Percentiles rank a stretch among this genome's conserved stretches.
Conservation (phyloP, 2,329 filamentous ascomycete species). For the Cladosporium velox region DNA sequence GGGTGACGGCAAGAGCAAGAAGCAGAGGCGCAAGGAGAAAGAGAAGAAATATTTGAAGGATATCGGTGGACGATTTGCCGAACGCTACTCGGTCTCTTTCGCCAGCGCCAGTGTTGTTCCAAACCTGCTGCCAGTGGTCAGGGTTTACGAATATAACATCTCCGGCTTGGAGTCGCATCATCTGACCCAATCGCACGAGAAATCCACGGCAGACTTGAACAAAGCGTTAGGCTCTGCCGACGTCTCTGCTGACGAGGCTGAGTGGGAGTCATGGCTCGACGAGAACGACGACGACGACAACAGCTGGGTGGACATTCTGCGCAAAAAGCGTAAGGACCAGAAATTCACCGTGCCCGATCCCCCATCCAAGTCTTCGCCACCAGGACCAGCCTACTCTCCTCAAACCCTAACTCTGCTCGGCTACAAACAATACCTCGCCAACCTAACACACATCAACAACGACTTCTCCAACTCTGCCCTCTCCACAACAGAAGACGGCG, state of each 20-base stretch:
- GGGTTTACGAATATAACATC: slow-evolving; percentile 89
- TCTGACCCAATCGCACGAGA: slow-evolving; percentile 14
- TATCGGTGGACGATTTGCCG: slow-evolving; percentile 78
- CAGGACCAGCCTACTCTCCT: slow-evolving; percentile 86
- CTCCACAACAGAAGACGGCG: slow-evolving; percentile 24
- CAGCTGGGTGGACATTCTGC: slow-evolving; percentile 45
- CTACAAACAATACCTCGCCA: slow-evolving; percentile 91
- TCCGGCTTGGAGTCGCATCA: slow-evolving; percentile 65
- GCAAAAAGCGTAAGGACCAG: slow-evolving; percentile 54
- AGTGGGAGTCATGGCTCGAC: slow-evolving; percentile 5
- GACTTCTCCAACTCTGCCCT: slow-evolving; percentile 48
- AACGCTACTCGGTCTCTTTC: slow-evolving; percentile 79
- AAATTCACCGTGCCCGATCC: slow-evolving; percentile 62
- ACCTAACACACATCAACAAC: slow-evolving; percentile 87
- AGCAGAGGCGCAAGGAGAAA: slow-evolving; percentile 56
- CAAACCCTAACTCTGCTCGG: slow-evolving; percentile 77
- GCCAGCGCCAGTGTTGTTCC: slow-evolving; percentile 88
- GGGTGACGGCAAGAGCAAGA: slow-evolving; percentile 39
- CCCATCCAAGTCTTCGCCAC: slow-evolving; percentile 70
- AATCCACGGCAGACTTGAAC: not conserved
- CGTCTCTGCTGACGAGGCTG: slow-evolving; percentile 19
- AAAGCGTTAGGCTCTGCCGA: slow-evolving; percentile 15
- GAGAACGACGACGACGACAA: slow-evolving; percentile 28
- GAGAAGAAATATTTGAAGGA: slow-evolving; percentile 59
- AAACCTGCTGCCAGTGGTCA: slow-evolving; percentile 83